Evolutionary conservation across 805 yeast genomes (phyloP), one percentile per base, ranked within the genome.

Genomic region (Wickerhamomyces bovis): DNA sequence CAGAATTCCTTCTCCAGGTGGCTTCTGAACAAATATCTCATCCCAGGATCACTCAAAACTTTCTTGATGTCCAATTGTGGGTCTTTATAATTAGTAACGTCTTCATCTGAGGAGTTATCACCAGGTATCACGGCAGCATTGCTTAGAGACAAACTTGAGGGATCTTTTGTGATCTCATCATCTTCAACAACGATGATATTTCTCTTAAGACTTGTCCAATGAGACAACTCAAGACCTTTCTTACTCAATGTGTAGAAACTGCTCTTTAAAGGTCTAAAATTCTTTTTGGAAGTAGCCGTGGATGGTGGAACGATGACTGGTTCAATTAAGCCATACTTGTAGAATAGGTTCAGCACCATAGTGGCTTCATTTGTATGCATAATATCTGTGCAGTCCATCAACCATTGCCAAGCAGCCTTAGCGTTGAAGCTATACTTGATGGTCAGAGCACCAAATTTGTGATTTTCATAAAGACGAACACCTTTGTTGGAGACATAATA

Each of bases 351-450:
- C 0, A 82, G 78, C 12, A 84, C 64, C 20, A 73, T 73, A 0
- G 69, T 58, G 0, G 88, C 84, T 48, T 80, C 86, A 12, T 67
- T 66, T 0, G 65, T 59, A 44, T 72, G 72, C 53, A 81, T 61
- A 1, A 83, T 69, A 57, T 87, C 94, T 1, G 96, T 85, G 58
- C 97, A 89, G 52, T 92, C 98, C 78, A 84, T 73, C 7, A 92
- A 58, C 96, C 96, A 92, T 58, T 89, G 97, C 64, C 81, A 75
- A 0, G 84, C 68, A 0, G 94, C 84, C 55, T 85, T 85, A 0
- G 97, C 95, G 2, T 85, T 75, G 51, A 87, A 73, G 45, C 80
- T 75, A 54, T 72, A 73, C n/a, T 71, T 66, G 2, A 73, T 57
- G 2, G 26, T 50, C 1, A 55, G 47, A 1, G 57, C 46, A 11